Base-by-base conservation (phyloP, 2,329 filamentous ascomycete genomes). In the Zelopaecilomyces penicillatus region DNA sequence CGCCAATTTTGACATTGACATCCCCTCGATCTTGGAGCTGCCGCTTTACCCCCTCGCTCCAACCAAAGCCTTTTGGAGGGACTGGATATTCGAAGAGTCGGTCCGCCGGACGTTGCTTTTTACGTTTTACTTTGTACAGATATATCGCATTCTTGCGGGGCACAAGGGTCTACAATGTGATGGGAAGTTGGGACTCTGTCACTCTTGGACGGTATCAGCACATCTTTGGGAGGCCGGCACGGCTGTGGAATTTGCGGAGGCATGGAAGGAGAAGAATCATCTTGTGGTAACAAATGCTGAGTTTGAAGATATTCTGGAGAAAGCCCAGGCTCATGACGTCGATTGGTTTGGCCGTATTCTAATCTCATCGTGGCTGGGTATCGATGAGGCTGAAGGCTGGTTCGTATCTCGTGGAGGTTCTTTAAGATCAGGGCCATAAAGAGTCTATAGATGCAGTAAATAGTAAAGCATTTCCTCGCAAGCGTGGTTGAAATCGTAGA, bases 71-170 rank as follows among this genome's bases (percentile, higher is more conserved):
- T 73, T 73, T 37, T 80, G 75, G 75, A 55, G 59, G 6, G 61
- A 64, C 2, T 80, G 73, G 71, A 58, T 75, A 3, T 62, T 77
- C 19, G 66, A 75, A 8, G 76, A 80, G 53, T 77, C 74, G 0
- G 62, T 69, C 1, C 66, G 75, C 3, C 69, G 76, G 11, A 79
- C 75, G 0, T 61, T 73, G 0, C 57, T 79, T 1, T 61, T 73
- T 9, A 56, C 67, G 0, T 71, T 71, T 49, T 75, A 73, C 37
- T 65, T 77, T 42, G 42, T 65, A 12, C 62, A 67, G 39, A 48
- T 57, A 9, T 66, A 68, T 46, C 57, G 62, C 2, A 49, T 65
- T 11, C 48, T 70, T n/a, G 46, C 58, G 2, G 61, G 60, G 2
- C 50, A 54, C 3, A 45, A 45, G 6, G 48, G 47, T 3, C 37